phyloP scores from a whole-genome alignment of 805 yeast species.

The Lipomyces yamadae region DNA sequence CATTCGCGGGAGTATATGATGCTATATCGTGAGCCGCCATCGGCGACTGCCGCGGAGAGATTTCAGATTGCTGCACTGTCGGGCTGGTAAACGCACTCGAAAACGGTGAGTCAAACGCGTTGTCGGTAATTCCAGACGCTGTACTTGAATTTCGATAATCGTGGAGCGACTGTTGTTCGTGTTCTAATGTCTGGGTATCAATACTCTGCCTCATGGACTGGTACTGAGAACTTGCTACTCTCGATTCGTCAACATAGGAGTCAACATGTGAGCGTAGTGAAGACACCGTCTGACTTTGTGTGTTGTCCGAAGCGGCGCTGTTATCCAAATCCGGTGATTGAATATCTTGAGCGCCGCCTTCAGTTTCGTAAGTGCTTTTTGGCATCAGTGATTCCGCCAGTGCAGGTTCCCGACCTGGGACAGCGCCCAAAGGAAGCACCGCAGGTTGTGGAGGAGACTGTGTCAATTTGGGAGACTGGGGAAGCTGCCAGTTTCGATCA shows the following conservation, averaged over 20 bases:
- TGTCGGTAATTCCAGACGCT: neutral
- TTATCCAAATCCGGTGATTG: neutral
- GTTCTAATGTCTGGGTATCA: neutral
- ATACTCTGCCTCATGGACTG: slow-evolving; percentile 5
- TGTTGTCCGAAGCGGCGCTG: neutral
- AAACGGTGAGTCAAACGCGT: neutral
- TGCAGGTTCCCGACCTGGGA: neutral
- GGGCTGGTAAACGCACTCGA: neutral
- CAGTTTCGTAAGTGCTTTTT: neutral
- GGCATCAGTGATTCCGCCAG: neutral
- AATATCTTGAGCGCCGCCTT: neutral
- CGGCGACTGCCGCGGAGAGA: neutral
- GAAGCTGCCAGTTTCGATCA: slow-evolving; percentile 34
- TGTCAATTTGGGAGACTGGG: slow-evolving; percentile 22
- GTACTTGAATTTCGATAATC: neutral
- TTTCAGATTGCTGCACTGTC: neutral
- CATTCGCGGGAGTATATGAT: neutral
- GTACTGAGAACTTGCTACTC: slow-evolving; percentile 3
- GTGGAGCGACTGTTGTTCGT: neutral
- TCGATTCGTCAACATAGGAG: slow-evolving; percentile 15
- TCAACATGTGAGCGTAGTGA: no score
- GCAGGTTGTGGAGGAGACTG: slow-evolving; percentile 19
- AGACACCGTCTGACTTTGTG: slow-evolving; percentile 11
- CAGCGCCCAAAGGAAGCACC: slow-evolving; percentile 8
- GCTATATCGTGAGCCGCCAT: neutral